A percentile compares a stretch with the other conserved stretches of the same genome.
These are phyloP conservation scores for Spathaspora arborariae DNA, from an alignment of 805 yeast species.

Conservation along the genomic window DNA sequence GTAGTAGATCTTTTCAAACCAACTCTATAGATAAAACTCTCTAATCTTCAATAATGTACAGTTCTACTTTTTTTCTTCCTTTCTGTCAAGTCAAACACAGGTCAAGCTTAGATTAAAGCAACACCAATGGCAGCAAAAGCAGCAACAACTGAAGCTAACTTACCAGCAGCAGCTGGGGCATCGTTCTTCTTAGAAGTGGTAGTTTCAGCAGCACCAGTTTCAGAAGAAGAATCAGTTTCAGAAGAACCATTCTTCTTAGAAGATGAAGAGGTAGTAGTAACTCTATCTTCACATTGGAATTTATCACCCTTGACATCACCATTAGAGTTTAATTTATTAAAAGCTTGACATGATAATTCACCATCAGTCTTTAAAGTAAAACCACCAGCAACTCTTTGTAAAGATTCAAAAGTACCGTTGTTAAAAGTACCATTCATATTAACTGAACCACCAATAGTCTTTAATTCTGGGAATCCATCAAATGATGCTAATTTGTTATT, in stretches of 20 bases:
- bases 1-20: not conserved
- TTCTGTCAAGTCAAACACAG: no score
- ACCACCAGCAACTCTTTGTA: constrained; percentile 87
- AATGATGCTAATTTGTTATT: constrained; percentile 67
- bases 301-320: constrained; percentile 91
- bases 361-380: constrained; percentile 73
- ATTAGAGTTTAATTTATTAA: constrained; percentile 64
- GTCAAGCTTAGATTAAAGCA: constrained; percentile 21
- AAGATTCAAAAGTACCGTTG: constrained; percentile 69
- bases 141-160: constrained; percentile 26
- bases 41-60: not conserved
- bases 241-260: constrained; percentile 32
- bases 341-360: constrained; percentile 76
- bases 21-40: not conserved
- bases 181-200: constrained; percentile 20
- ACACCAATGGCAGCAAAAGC: constrained; percentile 37
- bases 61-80: no score
- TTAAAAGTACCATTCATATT: constrained; percentile 75
- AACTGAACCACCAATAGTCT: constrained; percentile 85
- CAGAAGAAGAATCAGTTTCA: constrained; percentile 14
- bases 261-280: constrained; percentile 41
- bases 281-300: constrained; percentile 68
- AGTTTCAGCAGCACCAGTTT: constrained; percentile 24
- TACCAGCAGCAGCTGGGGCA: constrained; percentile 21
- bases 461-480: constrained; percentile 70